Base-by-base conservation (phyloP, 1,139 yeast genomes). In the Candida sojae region DNA sequence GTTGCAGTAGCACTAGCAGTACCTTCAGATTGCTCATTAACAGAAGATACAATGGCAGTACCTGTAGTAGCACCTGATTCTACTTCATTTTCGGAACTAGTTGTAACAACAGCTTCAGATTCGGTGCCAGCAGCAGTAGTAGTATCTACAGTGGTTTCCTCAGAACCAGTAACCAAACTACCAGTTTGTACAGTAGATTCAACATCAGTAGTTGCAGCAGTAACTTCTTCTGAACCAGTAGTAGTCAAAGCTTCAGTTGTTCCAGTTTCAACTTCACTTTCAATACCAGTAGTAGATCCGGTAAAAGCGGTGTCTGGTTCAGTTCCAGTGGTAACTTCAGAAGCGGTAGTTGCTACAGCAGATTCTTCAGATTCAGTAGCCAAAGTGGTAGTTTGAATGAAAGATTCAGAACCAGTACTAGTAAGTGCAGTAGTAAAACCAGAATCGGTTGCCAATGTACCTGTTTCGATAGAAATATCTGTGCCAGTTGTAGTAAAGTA, bases 271-370 rank as follows among this genome's bases (percentile, higher is more conserved):
- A 28, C 23, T 5, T 32, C 32, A 38, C 41, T 38, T 38, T 42
- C 44, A n/a, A 34, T 32, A 26, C 32, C 37, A 29, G 38, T 29
- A 11, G 45, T 26, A 30, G 48, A 13, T 6, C 12, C 41, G 32
- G 47, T 28, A 44, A 45, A 37, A 31, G 45, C 23, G 37, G 47
- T 28, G 11, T 12, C 44, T 11, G 48, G 6, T 37, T 33, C 31
- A 30, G 35, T 21, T 11, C 31, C 38, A 40, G 35, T 31, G 25
- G 46, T 31, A n/a, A 12, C 40, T 21, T 23, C 29, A 31, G 48
- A 9, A 17, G 23, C 39, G 11, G 42, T 34, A 36, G 17, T 26
- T 9, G 44, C 13, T 23, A 38, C 21, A 13, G 46, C 32, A 30
- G 28, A 25, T 26, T 8, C 44, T n/a, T 13, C 33, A 2, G 44